These are phyloP conservation scores for Penicillium mononematosum DNA, from an alignment of 495 filamentous ascomycete species.

Conservation along the genomic window DNA sequence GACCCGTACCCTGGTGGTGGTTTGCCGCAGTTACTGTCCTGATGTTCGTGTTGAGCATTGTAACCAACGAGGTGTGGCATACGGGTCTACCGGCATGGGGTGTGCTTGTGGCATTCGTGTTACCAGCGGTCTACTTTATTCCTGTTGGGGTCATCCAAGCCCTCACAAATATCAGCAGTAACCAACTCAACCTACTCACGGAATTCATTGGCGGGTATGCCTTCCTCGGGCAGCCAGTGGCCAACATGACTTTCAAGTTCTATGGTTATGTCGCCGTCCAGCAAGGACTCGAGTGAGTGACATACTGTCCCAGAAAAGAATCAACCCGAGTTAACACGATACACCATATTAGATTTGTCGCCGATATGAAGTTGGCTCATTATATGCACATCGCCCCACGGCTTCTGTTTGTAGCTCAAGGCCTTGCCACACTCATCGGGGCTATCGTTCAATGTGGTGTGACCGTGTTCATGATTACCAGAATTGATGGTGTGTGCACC, in stretches of 20 bases:
- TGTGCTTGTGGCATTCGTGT: constrained; percentile 57
- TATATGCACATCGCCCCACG: constrained; percentile 75
- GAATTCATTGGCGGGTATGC: constrained; percentile 74
- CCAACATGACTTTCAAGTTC: constrained; percentile 74
- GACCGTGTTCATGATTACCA: constrained; percentile 62
- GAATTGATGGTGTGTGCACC: constrained; percentile 61
- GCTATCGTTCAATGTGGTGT: constrained; percentile 66
- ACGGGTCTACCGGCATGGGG: constrained; percentile 68
- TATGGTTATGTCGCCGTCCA: constrained; percentile 69
- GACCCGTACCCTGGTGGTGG: constrained; percentile 47
- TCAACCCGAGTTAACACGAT: constrained; percentile 37
- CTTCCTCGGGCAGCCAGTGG: constrained; percentile 63
- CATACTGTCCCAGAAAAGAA: constrained; percentile 27
- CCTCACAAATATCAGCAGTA: constrained; percentile 66
- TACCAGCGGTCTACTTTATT: constrained; percentile 45
- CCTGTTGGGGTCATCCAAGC: constrained; percentile 58
- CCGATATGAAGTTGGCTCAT: constrained; percentile 73
- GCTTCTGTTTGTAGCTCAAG: constrained; percentile 66
- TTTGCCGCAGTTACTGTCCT: constrained; percentile 36
- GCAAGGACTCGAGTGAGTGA: constrained; percentile 47
- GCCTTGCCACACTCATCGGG: constrained; percentile 62
- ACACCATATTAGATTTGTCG: constrained; percentile 56
- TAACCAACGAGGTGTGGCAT: constrained; percentile 62
- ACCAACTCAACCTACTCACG: constrained; percentile 63
- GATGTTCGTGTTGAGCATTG: constrained; percentile 60